Evolutionary conservation across 2,329 filamentous ascomycete species (phyloP), one percentile per base, ranked within the genome.

Genomic region (Arthrobotrys iridis): DNA sequence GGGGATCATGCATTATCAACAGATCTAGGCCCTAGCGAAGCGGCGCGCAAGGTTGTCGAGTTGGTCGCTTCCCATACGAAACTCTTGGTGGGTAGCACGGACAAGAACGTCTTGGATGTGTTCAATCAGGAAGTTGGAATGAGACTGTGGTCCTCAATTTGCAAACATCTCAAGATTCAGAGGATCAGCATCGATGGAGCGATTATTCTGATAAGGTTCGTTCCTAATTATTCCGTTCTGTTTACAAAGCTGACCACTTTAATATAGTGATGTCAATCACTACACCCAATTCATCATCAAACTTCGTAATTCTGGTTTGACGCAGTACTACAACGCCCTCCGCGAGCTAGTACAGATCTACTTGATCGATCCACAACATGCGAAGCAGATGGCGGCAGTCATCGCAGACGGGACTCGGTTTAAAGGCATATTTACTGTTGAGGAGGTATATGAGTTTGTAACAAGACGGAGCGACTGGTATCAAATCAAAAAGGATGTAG

Each of bases 121-220:
- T 99, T 99, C 86, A 97, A 97, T 82, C 93, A 95, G 83, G 95
- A 99, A 84, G 94, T 99, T 24, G 95, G 95, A 0, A 87, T 97
- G 77, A 91, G 95, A 24, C 87, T 99, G 60, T 99, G 98, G 83
- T 89, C 91, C 18, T 91, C 92, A 15, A 86, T 99, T 58, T 97
- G 94, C 86, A 99, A 99, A 83, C 95, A 99, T 83, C 87, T 99
- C 78, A 99, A 99, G 85, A 91, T 94, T 7, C 95, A 98, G 84
- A 90, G 95, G 66, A 88, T 99, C 82, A 94, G 90, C 81, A 92
- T 93, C 24, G 90, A 93, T 76, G 95, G 95, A 66, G 92, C 95
- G 18, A 88, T 98, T 81, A 93, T 91, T 82, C 87, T 99, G 77
- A 98, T 99, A 80, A 88, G 86, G 86, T 88, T 10, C 6, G 64